Conservation (phyloP, 1,284 basidiomycete genomes). For the Grifola frondosa region DNA sequence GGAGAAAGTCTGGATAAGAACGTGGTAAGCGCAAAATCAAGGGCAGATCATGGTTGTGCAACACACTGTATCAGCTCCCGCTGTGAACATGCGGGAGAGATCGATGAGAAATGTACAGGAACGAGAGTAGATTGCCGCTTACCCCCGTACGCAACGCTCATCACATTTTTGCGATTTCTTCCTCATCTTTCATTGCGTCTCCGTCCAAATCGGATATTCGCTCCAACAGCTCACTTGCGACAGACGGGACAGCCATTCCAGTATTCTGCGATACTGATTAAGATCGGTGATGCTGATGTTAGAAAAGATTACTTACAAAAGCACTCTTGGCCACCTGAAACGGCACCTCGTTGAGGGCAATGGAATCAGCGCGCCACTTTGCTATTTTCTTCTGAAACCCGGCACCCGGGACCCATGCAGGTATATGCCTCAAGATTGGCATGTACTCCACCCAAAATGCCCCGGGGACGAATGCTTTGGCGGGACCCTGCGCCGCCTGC, state of each 20-base stretch:
- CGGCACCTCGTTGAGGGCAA: slow-evolving; percentile 10
- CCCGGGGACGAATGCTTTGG: slow-evolving; percentile 1
- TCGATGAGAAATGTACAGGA: not conserved
- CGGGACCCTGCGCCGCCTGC: slow-evolving; percentile 4
- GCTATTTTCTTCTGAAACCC: slow-evolving; percentile 6
- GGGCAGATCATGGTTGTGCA: too few species aligned
- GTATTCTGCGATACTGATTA: not conserved
- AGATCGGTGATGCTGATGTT: too few species aligned
- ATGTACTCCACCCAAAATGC: slow-evolving; percentile 14
- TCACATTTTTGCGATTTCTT: slow-evolving; percentile 1
- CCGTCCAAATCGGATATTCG: not conserved
- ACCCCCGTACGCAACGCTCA: not conserved
- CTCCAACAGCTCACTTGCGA: not conserved
- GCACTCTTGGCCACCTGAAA: slow-evolving; percentile 4
- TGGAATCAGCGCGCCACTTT: slow-evolving; percentile 7
- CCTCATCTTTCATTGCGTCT: not conserved
- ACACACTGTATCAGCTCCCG: not conserved
- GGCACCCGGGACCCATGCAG: slow-evolving; percentile 17
- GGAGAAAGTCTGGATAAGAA: slow-evolving; percentile 18
- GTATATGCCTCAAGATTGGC: slow-evolving; percentile 12
- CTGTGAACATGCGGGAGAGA: not conserved
- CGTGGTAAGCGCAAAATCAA: too few species aligned
- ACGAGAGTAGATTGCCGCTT: not conserved
- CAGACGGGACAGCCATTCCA: not conserved
- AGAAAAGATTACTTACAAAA: slow-evolving; percentile 9